These are phyloP conservation scores for Dactylellina haptotyla DNA, from an alignment of 2,329 filamentous ascomycete genomes.

Conservation along the genomic window DNA sequence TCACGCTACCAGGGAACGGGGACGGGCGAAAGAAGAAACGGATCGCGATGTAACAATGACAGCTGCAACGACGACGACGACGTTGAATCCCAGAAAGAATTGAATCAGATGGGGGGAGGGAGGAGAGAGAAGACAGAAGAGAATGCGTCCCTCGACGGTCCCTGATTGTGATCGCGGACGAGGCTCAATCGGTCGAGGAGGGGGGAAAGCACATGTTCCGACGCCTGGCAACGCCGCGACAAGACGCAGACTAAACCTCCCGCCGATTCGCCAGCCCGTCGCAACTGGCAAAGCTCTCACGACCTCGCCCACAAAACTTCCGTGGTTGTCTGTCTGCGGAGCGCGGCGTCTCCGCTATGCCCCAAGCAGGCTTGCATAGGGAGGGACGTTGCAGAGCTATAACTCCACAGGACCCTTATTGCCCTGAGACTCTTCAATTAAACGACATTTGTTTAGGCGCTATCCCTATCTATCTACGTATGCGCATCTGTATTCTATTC, in stretches of 20 bases:
- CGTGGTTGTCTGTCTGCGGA: neutral
- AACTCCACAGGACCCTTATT: neutral
- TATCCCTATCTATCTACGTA: too few relatives aligned
- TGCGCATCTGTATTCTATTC: too few relatives aligned
- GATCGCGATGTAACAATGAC: too few relatives aligned
- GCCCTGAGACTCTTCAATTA: neutral
- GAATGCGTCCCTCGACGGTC: neutral
- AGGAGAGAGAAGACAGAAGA: neutral
- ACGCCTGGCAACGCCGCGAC: neutral
- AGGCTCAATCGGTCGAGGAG: neutral
- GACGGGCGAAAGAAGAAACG: too few relatives aligned
- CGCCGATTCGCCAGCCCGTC: neutral
- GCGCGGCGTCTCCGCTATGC: neutral
- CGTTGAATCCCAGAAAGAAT: too few relatives aligned
- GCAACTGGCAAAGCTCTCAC: neutral
- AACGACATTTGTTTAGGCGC: conserved; percentile 21
- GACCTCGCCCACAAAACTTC: neutral
- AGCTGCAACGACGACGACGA: too few relatives aligned
- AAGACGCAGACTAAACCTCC: neutral
- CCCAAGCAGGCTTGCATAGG: neutral
- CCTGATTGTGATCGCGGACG: neutral
- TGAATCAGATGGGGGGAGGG: too few relatives aligned
- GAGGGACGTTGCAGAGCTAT: neutral
- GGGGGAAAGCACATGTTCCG: neutral
- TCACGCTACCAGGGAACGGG: too few relatives aligned